A percentile compares a stretch with the other conserved stretches of the same genome.
Evolutionary conservation across 805 yeast species (phyloP).

Genomic region (Starmera pachycereana): DNA sequence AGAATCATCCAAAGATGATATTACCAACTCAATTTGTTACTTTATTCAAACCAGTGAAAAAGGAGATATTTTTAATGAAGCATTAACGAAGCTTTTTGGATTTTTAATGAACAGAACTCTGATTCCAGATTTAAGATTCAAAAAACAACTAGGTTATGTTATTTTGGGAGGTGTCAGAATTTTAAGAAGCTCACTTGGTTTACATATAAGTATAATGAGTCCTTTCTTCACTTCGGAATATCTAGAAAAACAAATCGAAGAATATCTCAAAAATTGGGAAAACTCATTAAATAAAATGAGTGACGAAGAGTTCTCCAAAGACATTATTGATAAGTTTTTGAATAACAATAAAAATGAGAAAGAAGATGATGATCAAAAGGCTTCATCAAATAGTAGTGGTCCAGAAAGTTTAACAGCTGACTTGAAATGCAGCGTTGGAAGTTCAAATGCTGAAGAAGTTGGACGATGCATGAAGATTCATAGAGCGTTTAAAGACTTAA

Average conservation of each 20-base stretch:
- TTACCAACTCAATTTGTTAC: constrained; percentile 39
- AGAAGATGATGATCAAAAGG: constrained; percentile 2
- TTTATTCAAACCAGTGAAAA: constrained; percentile 50
- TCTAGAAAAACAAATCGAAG: constrained; percentile 37
- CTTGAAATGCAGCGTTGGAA: constrained; percentile 24
- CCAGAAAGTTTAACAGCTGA: constrained; percentile 26
- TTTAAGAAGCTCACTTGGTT: constrained; percentile 42
- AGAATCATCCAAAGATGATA: constrained; percentile 32
- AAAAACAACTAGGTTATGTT: constrained; percentile 52
- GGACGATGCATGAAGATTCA: constrained; percentile 30
- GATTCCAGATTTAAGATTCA: constrained; percentile 38
- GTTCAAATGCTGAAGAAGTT: constrained; percentile 17
- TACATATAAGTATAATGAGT: constrained; percentile 50
- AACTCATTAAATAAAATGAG: constrained; percentile 18
- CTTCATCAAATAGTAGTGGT: constrained; percentile 15
- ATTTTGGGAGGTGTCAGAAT: constrained; percentile 47
- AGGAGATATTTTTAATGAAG: constrained; percentile 20
- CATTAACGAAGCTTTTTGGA: constrained; percentile 37
- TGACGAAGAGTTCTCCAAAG: constrained; percentile 24
- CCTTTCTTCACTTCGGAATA: constrained; percentile 29
- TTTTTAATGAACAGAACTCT: constrained; percentile 35
- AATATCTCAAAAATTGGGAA: constrained; percentile 34
- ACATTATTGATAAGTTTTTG: constrained; percentile 29
- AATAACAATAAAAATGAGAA: constrained; percentile 9
- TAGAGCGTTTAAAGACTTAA: constrained; percentile 38